phyloP scores from a whole-genome alignment of 768 basidiomycete species.

The Dictyophora rubrovolvata region DNA sequence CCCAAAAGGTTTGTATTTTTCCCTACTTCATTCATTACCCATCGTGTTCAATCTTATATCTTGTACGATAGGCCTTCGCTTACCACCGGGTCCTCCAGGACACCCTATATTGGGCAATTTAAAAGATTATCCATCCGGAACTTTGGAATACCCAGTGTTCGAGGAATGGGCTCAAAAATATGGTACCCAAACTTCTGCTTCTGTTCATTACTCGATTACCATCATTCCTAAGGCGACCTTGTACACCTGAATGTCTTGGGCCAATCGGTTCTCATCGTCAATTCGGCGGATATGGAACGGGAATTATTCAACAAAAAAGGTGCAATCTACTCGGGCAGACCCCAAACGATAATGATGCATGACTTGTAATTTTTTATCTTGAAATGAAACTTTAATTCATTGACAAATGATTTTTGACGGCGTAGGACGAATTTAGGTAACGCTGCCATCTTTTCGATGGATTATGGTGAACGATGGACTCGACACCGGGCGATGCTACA shows the following conservation, averaged over 20 bases:
- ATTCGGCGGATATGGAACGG: background rate
- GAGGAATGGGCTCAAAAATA: slow-evolving; percentile 9
- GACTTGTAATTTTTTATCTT: background rate
- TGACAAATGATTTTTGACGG: no score
- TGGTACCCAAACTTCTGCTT: background rate
- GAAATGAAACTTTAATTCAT: no score
- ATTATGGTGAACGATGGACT: no score
- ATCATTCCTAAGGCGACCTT: no score
- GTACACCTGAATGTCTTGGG: background rate
- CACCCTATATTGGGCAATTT: slow-evolving; percentile 8
- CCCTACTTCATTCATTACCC: no score
- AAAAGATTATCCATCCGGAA: slow-evolving; percentile 3
- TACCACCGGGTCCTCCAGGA: slow-evolving; percentile 11
- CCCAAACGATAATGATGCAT: background rate
- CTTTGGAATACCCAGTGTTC: background rate
- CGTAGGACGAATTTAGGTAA: no score
- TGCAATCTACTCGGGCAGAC: background rate
- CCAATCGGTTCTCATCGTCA: background rate
- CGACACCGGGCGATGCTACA: no score
- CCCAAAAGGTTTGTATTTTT: no score
- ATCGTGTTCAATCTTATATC: background rate
- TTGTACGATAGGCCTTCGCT: background rate
- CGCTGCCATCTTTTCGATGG: no score
- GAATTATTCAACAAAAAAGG: background rate
- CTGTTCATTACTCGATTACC: no score